Evolutionary conservation across 2,329 filamentous ascomycete genomes (phyloP), one percentile per base, ranked within the genome.

Genomic region (Beauveria asiatica): DNA sequence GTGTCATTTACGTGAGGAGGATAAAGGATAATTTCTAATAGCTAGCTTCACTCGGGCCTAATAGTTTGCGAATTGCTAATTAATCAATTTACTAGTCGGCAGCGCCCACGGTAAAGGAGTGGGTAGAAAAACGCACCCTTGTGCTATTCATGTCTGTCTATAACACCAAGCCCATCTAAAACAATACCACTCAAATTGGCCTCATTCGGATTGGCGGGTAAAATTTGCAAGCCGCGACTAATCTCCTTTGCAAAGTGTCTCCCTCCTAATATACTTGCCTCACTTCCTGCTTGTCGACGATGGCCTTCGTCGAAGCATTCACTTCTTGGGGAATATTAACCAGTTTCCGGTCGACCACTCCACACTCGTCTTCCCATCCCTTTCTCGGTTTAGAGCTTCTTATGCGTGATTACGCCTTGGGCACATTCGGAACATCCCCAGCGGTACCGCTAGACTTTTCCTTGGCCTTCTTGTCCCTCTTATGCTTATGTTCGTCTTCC

Each of bases 401-500:
- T 53, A 30, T 13, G n/a, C 19, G 17, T 33, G 16, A 33, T 27
- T 25, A 62, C 25, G 60, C 41, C 44, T 56, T 62, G 44, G 56
- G 56, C 6, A 68, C 67, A 61, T 69, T 70, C 37, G 66, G 66
- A 16, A 59, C 62, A n/a, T 67, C 65, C 21, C 64, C 68, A 17
- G 62, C 58, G 5, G 62, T 58, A 30, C 64, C 67, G 33, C 57
- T 46, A n/a, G 70, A 68, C 68, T 75, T 77, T 45, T 73, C 68
- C 65, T 78, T 70, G 19, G 42, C 10, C 64, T 79, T 77, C 67
- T 80, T 78, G 67, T 76, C 76, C 64, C 83, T 79, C 77, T 85
- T 81, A 67, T 76, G 76, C 73, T 84, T 84, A 71, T 80, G 79
- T 69, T 93, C 88, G 72, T 91, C 86, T 69, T 94, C 91, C 76